phyloP scores from a whole-genome alignment of 1,284 basidiomycete genomes.

The Lentinus polychrous region DNA sequence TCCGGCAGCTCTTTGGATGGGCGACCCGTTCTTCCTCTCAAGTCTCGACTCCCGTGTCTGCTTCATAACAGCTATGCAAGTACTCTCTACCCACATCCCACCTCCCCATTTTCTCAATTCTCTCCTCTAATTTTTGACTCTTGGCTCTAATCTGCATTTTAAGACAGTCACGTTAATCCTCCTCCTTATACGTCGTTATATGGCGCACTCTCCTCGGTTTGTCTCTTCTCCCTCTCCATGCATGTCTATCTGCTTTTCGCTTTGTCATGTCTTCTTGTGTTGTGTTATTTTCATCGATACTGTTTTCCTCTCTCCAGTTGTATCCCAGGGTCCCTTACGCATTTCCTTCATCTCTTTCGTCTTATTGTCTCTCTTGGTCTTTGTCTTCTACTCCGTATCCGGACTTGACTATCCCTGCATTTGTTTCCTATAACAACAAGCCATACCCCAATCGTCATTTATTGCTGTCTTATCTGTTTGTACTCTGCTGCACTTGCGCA shows the following conservation, averaged over 20 bases:
- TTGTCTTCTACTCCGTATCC: neutral
- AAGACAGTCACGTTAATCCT: too few relatives aligned
- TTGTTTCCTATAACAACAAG: neutral
- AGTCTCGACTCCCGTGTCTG: conserved; percentile 20
- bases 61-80: conserved; percentile 16
- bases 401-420: conserved; percentile 2
- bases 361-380: neutral
- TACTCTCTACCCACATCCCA: neutral
- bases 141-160: too few relatives aligned
- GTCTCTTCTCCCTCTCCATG: neutral
- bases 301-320: neutral
- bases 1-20: conserved; percentile 74
- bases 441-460: conserved; percentile 7
- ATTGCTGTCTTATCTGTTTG: conserved; percentile 11
- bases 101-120: conserved; percentile 1
- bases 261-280: neutral
- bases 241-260: neutral
- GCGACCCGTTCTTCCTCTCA: conserved; percentile 47
- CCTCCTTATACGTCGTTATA: too few relatives aligned
- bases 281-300: neutral
- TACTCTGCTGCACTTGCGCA: conserved; percentile 3
- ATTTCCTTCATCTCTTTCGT: conserved; percentile 14
- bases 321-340: neutral
- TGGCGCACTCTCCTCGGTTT: conserved; percentile 2
- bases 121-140: too few relatives aligned